Evolutionary conservation across 208 protist species (phyloP), one percentile per base, ranked within the genome.

Genomic region (Crithidia fasciculata): DNA sequence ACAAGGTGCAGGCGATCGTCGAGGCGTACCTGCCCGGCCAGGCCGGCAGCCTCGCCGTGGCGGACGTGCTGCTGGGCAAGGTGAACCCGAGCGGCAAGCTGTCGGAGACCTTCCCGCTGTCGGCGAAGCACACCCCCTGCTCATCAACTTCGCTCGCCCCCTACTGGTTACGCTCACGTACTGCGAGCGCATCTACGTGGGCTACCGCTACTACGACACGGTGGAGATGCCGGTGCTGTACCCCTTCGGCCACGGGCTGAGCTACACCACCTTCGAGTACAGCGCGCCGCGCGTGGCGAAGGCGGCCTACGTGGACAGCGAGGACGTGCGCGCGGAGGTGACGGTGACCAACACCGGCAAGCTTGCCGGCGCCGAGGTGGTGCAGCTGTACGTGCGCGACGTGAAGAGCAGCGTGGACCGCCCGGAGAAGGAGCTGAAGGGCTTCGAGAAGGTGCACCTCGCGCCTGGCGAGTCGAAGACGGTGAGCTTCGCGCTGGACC

Each of bases 361-460:
- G 44, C 18, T 56, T 5, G 62, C 62, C 37, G 49, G 62, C 62
- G 36, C 60, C n/a, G 60, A 66, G 60, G 60, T 66, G 60, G 60
- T 66, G 41, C 60, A 66, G 60, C 60, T 66, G 60, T 66, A 66
- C 60, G 60, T 66, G 60, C 60, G 60, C 60, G 60, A 66, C 60
- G 44, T 66, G 19, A 16, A n/a, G 43, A 66, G 60, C 60, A 66
- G 44, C 43, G 36, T 66, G 16, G 60, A 66, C 60, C 60, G 60
- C 40, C 60, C 60, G 3, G 60, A 50, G 44, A 66, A 54, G 60
- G 60, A 66, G 60, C 50, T 69, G 50, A 69, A 69, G 64, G 64
- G 52, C 52, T 69, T 69, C 64, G 64, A 69, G 64, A 69, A 69
- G 64, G 64, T 69, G 64, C 64, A 69, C 64, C 50, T 69, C 37